Base-by-base conservation (phyloP, 805 yeast genomes). In the Saturnispora ahearnii region DNA sequence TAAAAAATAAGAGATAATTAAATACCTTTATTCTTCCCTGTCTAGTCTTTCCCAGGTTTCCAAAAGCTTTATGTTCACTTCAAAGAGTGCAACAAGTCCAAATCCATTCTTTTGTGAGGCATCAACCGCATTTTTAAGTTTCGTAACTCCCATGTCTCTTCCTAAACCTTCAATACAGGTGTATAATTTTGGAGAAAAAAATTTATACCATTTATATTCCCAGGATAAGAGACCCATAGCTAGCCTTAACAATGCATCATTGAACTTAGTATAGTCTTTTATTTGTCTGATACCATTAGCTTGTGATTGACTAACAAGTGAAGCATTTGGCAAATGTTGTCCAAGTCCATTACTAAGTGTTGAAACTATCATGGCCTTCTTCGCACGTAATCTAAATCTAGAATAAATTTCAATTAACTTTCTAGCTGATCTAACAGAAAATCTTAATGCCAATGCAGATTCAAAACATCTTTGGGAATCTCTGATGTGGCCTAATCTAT, bases 121-220 rank as follows among this genome's bases (percentile, higher is more conserved):
- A 62, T 77, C 77, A 12, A 86, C 77, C 59, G 83, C 82, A 55
- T 82, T 83, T 54, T 80, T 81, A 38, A 88, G 78, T 65, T 87
- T 89, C 30, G 84, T 78, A 41, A 84, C 66, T 0, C 97, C 96
- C 58, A 86, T 88, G 59, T 82, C 83, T 38, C 78, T 79, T 24
- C 87, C 81, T 49, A 88, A 70, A 48, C 73, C 76, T 21, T 77
- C 69, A 52, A 89, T 67, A 0, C 80, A 69, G n/a, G 68, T 62
- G n/a, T 81, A 62, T 44, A 88, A 70, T 44, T 71, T 71, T 21
- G 95, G 86, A 8, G 95, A 82, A 62, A 89, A 91, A 56, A 91
- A 96, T 55, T 82, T 78, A 68, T 91, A 95, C 99, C 99, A 93
- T 62, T 99, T 79, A 66, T 90, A 97, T 62, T 88, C 85, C 97